These are phyloP conservation scores for Trichophyton simii DNA, from an alignment of 2,329 filamentous ascomycete genomes.

Conservation along the genomic window DNA sequence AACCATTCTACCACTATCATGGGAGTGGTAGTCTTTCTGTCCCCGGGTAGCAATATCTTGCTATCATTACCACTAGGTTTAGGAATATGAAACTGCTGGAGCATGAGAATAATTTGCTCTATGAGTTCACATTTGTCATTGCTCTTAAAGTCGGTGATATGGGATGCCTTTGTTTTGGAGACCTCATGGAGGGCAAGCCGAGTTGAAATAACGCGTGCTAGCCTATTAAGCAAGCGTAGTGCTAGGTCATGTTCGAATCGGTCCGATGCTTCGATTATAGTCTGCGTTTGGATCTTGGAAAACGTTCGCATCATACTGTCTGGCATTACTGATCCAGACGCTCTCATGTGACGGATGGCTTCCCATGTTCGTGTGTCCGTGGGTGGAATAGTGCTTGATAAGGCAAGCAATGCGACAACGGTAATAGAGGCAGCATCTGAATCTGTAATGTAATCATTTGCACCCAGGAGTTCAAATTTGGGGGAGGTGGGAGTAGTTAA, in stretches of 20 bases:
- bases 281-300: constrained; percentile 18
- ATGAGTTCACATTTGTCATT: constrained; percentile 22
- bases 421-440: constrained; percentile 29
- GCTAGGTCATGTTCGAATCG: constrained; percentile 41
- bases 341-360: constrained; percentile 32
- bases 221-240: constrained; percentile 37
- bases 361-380: constrained; percentile 28
- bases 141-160: constrained; percentile 19
- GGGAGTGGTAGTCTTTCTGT: constrained; percentile 18
- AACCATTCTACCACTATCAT: constrained; percentile 34
- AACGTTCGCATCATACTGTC: constrained; percentile 26
- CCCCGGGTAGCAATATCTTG: neutral
- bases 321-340: constrained; percentile 28
- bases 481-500: neutral
- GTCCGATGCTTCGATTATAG: constrained; percentile 28
- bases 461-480: neutral
- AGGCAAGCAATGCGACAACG: constrained; percentile 27
- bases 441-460: constrained; percentile 27
- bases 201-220: constrained; percentile 39
- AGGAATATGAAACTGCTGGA: constrained; percentile 1
- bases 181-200: constrained; percentile 40
- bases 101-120: constrained; percentile 26
- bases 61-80: neutral
- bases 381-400: constrained; percentile 27
- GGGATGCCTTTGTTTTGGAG: constrained; percentile 25